Conservation (phyloP, 352 stramenopile genomes). For the Blastocystis sp. region DNA sequence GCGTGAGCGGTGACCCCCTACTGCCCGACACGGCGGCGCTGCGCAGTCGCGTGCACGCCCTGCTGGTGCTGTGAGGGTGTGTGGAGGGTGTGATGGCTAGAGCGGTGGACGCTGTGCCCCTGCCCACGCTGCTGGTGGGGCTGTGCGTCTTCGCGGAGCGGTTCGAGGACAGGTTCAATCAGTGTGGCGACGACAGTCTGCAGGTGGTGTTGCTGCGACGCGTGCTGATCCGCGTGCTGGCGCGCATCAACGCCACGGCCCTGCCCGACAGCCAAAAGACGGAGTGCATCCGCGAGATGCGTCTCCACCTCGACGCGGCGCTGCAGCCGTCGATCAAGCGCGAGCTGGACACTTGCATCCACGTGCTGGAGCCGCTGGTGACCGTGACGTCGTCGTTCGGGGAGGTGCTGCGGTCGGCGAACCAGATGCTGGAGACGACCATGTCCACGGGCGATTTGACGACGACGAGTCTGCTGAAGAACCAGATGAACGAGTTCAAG, state of each 20-base stretch:
- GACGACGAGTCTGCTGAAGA: not conserved
- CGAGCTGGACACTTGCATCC: conserved; percentile 21
- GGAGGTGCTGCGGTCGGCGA: conserved; percentile 44
- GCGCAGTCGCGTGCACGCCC: not conserved
- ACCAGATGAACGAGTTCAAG: conserved; percentile 17
- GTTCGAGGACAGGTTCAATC: not conserved
- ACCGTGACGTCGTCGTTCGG: conserved; percentile 17
- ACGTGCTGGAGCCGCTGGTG: conserved; percentile 28
- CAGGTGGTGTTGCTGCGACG: not conserved
- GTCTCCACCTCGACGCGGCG: not conserved
- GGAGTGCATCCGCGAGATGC: conserved; percentile 26
- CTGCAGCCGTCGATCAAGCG: not conserved
- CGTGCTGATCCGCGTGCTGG: not conserved
- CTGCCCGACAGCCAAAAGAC: conserved; percentile 1
- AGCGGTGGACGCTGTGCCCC: not conserved
- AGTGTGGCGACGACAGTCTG: not conserved
- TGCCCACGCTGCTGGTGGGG: not conserved
- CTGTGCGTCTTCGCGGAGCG: not conserved
- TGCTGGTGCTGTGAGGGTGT: not conserved
- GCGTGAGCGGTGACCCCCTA: not conserved
- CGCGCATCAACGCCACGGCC: conserved; percentile 2
- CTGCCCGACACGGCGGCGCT: not conserved
- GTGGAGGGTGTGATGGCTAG: not conserved
- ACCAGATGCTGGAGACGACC: conserved; percentile 31
- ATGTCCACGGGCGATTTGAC: not conserved